These are phyloP conservation scores for Geotrichum citri-aurantii DNA, from an alignment of 1,139 yeast genomes.

Conservation along the genomic window DNA sequence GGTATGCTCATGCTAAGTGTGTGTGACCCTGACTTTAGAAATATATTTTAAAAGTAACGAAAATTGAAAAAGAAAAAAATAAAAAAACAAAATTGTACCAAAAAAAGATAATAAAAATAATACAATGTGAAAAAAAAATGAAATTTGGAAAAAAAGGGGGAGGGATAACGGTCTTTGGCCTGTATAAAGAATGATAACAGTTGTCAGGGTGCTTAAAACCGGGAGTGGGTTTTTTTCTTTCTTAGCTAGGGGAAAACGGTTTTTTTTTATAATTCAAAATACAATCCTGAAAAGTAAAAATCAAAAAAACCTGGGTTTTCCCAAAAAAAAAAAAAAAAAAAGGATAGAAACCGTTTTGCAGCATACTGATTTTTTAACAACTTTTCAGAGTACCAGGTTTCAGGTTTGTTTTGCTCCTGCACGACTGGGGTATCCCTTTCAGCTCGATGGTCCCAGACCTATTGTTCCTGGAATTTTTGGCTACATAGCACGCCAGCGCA, in stretches of 20 bases:
- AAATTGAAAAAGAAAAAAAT: too few species aligned
- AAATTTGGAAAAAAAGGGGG: background rate
- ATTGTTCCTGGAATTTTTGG: too few species aligned
- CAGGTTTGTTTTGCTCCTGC: too few species aligned
- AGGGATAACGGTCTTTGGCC: background rate
- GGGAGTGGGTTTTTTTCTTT: background rate
- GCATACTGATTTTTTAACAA: too few species aligned
- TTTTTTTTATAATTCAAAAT: too few species aligned
- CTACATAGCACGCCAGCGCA: too few species aligned
- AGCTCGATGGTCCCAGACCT: too few species aligned
- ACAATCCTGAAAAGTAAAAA: too few species aligned
- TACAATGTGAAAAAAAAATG: background rate
- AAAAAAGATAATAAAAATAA: too few species aligned
- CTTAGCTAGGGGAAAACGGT: background rate
- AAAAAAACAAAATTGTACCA: too few species aligned
- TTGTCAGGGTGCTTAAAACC: background rate
- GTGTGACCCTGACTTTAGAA: background rate
- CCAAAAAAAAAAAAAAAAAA: background rate
- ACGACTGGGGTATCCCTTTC: too few species aligned
- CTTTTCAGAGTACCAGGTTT: too few species aligned
- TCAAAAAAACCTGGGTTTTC: background rate
- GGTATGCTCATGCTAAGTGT: background rate
- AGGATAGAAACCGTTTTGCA: background rate
- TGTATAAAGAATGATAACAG: background rate
- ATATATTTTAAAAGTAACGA: background rate